A percentile compares a stretch with the other conserved stretches of the same genome.
phyloP scores from a whole-genome alignment of 495 filamentous ascomycete species.

The Penicillium malachiteum region DNA sequence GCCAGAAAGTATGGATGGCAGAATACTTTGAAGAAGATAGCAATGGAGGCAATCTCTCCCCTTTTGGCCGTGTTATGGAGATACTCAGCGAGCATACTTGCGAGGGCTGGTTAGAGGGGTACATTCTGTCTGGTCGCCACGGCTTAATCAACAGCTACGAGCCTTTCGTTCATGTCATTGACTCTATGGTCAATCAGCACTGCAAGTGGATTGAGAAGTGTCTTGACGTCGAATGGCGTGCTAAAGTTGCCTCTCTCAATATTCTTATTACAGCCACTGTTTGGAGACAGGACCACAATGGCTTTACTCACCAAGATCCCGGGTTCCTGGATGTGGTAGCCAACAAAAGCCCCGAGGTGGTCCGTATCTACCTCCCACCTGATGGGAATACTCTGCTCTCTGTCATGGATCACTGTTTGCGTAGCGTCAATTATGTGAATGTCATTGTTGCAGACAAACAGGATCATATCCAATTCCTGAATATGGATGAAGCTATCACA shows the following conservation, averaged over 20 bases:
- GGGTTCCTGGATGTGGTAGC: constrained; percentile 73
- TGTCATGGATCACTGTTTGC: constrained; percentile 67
- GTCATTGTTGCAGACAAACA: constrained; percentile 76
- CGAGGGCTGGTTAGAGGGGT: constrained; percentile 77
- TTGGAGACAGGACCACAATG: constrained; percentile 78
- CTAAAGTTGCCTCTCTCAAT: constrained; percentile 66
- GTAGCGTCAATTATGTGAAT: constrained; percentile 71
- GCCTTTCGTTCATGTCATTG: constrained; percentile 75
- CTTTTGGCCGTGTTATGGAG: constrained; percentile 69
- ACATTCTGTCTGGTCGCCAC: constrained; percentile 67
- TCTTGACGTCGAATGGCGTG: constrained; percentile 68
- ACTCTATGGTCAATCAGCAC: constrained; percentile 78
- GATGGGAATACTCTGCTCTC: constrained; percentile 72
- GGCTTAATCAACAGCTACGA: constrained; percentile 76
- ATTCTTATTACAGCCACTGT: constrained; percentile 73
- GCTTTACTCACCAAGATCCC: constrained; percentile 76
- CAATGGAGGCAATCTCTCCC: constrained; percentile 65
- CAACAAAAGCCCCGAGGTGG: constrained; percentile 73
- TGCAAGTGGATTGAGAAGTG: constrained; percentile 81
- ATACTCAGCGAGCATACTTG: constrained; percentile 74
- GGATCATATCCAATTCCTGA: constrained; percentile 68
- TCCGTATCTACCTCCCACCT: constrained; percentile 73
- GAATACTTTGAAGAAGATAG: constrained; percentile 71
- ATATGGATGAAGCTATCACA: constrained; percentile 63
- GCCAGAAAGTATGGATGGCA: constrained; percentile 75